A percentile compares a stretch with the other conserved stretches of the same genome.
Evolutionary conservation across 208 protist genomes (phyloP).

Genomic region (Crithidia fasciculata): DNA sequence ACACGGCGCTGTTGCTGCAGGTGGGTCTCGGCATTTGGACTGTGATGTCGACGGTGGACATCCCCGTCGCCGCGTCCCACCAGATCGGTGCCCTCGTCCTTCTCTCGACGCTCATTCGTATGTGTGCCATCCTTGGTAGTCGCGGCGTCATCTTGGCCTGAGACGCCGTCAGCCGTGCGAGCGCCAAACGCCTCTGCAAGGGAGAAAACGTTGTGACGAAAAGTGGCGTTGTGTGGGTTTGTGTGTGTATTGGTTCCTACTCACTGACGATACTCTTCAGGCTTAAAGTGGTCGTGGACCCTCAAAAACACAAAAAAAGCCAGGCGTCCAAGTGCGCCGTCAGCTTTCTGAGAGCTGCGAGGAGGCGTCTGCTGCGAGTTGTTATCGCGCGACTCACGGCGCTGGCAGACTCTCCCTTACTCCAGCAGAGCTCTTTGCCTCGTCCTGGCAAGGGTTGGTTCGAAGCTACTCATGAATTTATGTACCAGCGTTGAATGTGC

Average conservation of each 20-base stretch:
- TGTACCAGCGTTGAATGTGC: no score
- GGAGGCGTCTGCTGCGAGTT: no score
- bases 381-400: no score
- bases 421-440: no score
- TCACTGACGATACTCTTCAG: no score
- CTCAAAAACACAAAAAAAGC: not conserved
- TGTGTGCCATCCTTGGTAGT: conserved; percentile 75
- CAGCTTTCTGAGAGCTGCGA: no score
- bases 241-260: not conserved
- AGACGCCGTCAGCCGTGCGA: not conserved
- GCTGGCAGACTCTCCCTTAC: no score
- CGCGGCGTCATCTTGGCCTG: conserved; percentile 57
- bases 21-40: conserved; percentile 93
- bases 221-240: not conserved
- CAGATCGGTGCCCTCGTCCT: conserved; percentile 87
- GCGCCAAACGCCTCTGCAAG: no score
- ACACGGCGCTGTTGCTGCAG: conserved; percentile 73
- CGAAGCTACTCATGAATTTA: no score
- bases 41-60: conserved; percentile 91
- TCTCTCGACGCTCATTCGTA: conserved; percentile 75
- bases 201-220: no score
- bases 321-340: no score
- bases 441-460: no score
- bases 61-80: conserved; percentile 87
- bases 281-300: not conserved